Base-by-base conservation (phyloP, 306 rosid genomes). In the Fragaria iinumae region DNA sequence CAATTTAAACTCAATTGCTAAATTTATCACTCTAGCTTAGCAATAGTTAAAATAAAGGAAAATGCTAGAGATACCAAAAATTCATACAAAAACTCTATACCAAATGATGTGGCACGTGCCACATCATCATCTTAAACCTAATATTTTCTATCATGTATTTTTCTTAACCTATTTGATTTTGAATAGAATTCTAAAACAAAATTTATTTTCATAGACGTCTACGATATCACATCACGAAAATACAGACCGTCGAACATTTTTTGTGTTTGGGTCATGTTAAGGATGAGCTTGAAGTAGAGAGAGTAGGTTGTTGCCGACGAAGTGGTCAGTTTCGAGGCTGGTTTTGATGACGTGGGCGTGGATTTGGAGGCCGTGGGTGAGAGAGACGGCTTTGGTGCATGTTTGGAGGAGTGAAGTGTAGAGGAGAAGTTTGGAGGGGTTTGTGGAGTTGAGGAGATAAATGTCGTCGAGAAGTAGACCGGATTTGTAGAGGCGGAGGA, bases 301-400 rank as follows among this genome's bases (percentile, higher is more conserved):
- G n/a, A 91, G 96, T 49, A 94, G 83, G 77, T 89, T 91, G 79
- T 94, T 91, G 6, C 93, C 95, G 3, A 91, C 93, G 39, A 91
- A 91, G 23, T 91, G 88, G 70, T 94, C 93, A 7, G 84, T 75
- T 18, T 86, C 86, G 53, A 94, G 91, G 52, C 91, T 91, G 11
- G 94, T 86, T 70, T 91, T 94, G 75, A 90, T 67, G 66, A 87
- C 80, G 69, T 85, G 91, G 43, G 97, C 83, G 27, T 92, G 97
- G 83, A 88, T 65, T 84, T 81, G 96, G 17, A 86, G 71, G 74
- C 91, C 96, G 59, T 79, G 83, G 13, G n/a, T 41, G 69, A 88
- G 89, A 25, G 91, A 87, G 66, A 44, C 20, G 32, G 73, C 32
- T 73, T 90, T 89, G 66, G 75, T 86, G 78, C 83, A 84, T 43